Percentiles rank a stretch among this genome's conserved stretches.
These are phyloP conservation scores for Dichotomopilus funicola DNA, from an alignment of 2,329 filamentous ascomycete genomes.

Conservation along the genomic window DNA sequence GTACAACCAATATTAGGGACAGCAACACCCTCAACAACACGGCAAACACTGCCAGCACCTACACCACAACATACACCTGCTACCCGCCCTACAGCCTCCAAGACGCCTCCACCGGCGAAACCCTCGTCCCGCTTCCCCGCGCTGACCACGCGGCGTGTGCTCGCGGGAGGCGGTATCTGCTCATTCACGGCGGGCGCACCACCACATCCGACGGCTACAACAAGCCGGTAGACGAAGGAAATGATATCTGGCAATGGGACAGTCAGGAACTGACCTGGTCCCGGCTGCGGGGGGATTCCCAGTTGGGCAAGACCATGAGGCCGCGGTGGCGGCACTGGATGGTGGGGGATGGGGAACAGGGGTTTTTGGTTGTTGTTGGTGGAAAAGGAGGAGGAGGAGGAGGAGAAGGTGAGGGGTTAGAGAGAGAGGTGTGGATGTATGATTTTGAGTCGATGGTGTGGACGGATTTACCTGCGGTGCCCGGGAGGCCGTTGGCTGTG, in stretches of 20 bases:
- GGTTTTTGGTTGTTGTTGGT: constrained; percentile 46
- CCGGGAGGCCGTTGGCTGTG: constrained; percentile 33
- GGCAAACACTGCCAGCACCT: too few species aligned
- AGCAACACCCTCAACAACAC: background rate
- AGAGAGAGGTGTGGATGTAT: constrained; percentile 44
- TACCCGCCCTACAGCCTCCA: constrained; percentile 28
- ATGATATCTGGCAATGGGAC: constrained; percentile 35
- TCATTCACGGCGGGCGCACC: constrained; percentile 33
- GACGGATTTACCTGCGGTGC: constrained; percentile 41
- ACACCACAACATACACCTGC: constrained; percentile 26
- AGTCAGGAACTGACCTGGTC: constrained; percentile 31
- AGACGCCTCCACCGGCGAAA: constrained; percentile 25
- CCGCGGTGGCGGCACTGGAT: constrained; percentile 30
- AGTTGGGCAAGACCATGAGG: constrained; percentile 28
- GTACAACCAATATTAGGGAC: background rate
- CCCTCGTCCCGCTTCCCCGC: constrained; percentile 29
- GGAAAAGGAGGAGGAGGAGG: constrained; percentile 26
- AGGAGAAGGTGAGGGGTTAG: constrained; percentile 21
- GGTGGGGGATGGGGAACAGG: constrained; percentile 37
- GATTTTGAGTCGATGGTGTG: constrained; percentile 42
- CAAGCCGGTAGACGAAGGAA: constrained; percentile 30
- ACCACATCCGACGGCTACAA: constrained; percentile 24
- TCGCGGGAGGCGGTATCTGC: constrained; percentile 25
- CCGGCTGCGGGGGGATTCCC: constrained; percentile 26
- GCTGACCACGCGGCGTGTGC: constrained; percentile 33